Conservation (phyloP, 352 stramenopile genomes). For the Blastocystis sp. region DNA sequence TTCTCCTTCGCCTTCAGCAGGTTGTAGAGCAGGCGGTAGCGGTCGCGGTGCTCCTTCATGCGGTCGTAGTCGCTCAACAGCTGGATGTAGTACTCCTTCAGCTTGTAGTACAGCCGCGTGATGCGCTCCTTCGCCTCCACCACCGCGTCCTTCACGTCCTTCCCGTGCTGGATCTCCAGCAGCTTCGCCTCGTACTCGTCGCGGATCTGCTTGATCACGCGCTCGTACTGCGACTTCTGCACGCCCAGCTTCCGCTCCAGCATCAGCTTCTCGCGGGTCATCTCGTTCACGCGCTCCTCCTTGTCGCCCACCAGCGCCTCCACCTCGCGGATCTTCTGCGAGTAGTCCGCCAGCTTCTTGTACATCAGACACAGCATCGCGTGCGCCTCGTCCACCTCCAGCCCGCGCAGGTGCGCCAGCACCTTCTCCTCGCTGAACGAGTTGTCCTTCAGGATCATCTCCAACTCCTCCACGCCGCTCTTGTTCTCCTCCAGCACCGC, state of each 20-base stretch:
- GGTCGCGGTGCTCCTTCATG: not conserved
- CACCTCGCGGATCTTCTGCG: not conserved
- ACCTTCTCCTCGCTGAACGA: slow-evolving; percentile 2
- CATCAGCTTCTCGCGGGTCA: not conserved
- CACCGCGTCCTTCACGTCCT: not conserved
- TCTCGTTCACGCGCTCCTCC: not conserved
- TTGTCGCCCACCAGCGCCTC: slow-evolving; percentile 5
- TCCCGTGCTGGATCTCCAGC: slow-evolving; percentile 15
- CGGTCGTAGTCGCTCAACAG: not conserved
- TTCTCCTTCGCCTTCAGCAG: not conserved
- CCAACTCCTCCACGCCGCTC: slow-evolving; percentile 10
- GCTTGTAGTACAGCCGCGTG: not conserved
- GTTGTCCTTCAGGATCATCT: slow-evolving; percentile 1
- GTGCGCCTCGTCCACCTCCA: not conserved
- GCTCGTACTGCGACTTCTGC: not conserved
- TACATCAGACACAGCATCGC: slow-evolving; percentile 49
- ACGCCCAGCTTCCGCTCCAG: not conserved
- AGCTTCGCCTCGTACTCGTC: slow-evolving; percentile 40
- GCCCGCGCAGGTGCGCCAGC: not conserved
- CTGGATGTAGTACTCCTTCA: not conserved
- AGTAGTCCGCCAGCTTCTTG: slow-evolving; percentile 1
- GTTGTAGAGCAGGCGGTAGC: not conserved
- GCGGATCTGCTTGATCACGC: not conserved
- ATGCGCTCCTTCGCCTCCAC: not conserved
- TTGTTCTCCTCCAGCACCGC: not conserved